These are phyloP conservation scores for Plenodomus tracheiphilus DNA, from an alignment of 2,329 filamentous ascomycete species.

Conservation along the genomic window DNA sequence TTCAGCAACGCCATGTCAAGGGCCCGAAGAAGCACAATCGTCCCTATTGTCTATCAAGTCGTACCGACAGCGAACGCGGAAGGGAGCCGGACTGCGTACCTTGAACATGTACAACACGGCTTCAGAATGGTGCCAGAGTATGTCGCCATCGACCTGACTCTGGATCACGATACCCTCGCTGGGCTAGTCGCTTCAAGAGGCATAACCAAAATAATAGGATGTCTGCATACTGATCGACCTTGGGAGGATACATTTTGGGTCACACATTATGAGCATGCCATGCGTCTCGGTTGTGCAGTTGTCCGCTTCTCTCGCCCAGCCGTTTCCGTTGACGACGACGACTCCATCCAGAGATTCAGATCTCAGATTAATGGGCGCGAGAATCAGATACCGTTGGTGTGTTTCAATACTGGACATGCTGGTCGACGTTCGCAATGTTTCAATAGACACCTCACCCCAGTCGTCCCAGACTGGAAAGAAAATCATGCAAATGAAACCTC, in stretches of 20 bases:
- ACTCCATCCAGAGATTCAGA: constrained; percentile 61
- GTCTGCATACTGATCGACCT: constrained; percentile 52
- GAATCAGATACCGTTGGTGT: constrained; percentile 59
- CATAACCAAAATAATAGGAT: constrained; percentile 64
- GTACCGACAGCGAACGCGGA: constrained; percentile 28
- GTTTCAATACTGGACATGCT: constrained; percentile 66
- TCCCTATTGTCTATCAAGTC: constrained; percentile 51
- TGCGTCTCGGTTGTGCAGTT: constrained; percentile 62
- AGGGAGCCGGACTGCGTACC: constrained; percentile 49
- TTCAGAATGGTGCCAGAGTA: constrained; percentile 66
- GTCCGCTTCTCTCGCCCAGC: constrained; percentile 65
- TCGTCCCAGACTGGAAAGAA: constrained; percentile 55
- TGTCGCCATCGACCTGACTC: constrained; percentile 61
- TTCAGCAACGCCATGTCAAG: constrained; percentile 63
- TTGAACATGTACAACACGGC: constrained; percentile 62
- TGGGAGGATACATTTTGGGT: constrained; percentile 64
- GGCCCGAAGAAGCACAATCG: constrained; percentile 65
- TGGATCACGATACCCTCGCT: constrained; percentile 56
- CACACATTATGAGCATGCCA: constrained; percentile 62
- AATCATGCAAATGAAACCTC: constrained; percentile 37
- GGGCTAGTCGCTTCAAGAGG: constrained; percentile 58
- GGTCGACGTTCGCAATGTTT: constrained; percentile 69
- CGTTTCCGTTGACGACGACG: constrained; percentile 63
- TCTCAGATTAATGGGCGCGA: constrained; percentile 52
- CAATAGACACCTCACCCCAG: constrained; percentile 66